phyloP scores from a whole-genome alignment of 768 basidiomycete genomes.

The Leccinum boreale region DNA sequence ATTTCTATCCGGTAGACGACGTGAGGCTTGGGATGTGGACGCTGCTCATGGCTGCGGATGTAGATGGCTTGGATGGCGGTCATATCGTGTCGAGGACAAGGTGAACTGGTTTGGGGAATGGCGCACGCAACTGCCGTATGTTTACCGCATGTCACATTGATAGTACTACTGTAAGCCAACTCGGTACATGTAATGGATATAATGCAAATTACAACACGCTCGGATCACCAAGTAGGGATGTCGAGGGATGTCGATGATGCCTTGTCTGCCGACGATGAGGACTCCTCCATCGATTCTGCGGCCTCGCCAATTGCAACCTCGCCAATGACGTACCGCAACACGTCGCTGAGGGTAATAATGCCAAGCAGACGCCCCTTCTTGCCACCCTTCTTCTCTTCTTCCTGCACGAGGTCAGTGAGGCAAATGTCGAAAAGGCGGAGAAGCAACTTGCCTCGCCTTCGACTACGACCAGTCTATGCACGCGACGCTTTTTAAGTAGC shows the following conservation, averaged over 20 bases:
- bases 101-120: constrained; percentile 1
- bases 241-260: constrained; percentile 13
- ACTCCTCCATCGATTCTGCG: constrained; percentile 35
- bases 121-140: neutral
- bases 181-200: neutral
- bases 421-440: neutral
- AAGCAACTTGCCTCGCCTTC: constrained; percentile 70
- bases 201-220: neutral
- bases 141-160: constrained; percentile 10
- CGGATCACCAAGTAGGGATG: constrained; percentile 11
- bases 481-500: constrained; percentile 88
- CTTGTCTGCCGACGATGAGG: constrained; percentile 10
- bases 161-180: neutral
- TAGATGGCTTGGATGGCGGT: constrained; percentile 76
- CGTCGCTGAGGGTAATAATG: constrained; percentile 86
- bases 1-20: constrained; percentile 81
- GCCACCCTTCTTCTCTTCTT: constrained; percentile 76
- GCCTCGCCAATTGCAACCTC: constrained; percentile 52
- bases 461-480: constrained; percentile 93
- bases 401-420: constrained; percentile 39
- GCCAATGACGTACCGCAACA: constrained; percentile 78
- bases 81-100: constrained; percentile 35
- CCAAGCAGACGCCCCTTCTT: constrained; percentile 82
- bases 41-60: constrained; percentile 67
- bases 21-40: constrained; percentile 69